These are phyloP conservation scores for Arbutus unedo DNA, from an alignment of 148 eudicot genomes.

Conservation along the genomic window DNA sequence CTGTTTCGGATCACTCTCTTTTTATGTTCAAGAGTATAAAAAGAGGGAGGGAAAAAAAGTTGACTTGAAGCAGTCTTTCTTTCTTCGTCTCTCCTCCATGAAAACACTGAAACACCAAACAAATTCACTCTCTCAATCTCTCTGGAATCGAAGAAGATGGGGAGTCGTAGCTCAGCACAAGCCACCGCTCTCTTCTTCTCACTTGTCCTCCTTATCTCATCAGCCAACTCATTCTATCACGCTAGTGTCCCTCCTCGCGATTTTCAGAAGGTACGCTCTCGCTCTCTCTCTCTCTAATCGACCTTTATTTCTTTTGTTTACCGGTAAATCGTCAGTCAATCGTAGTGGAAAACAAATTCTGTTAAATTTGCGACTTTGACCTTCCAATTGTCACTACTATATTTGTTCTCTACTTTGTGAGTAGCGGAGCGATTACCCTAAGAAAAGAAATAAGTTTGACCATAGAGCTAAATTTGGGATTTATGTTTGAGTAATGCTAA, in stretches of 20 bases:
- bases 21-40: not conserved
- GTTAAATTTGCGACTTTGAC: no score
- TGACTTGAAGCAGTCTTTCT: not conserved
- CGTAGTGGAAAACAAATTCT: no score
- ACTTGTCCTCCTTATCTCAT: slow-evolving; percentile 21
- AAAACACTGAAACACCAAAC: not conserved
- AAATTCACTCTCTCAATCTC: not conserved
- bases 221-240: slow-evolving; percentile 36
- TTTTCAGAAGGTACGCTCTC: slow-evolving; percentile 26
- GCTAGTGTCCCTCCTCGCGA: slow-evolving; percentile 39
- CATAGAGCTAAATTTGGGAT: no score
- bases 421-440: no score
- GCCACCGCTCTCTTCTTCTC: slow-evolving; percentile 15
- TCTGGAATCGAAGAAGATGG: slow-evolving; percentile 17
- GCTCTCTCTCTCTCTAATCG: not conserved
- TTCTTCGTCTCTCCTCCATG: not conserved
- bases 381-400: no score
- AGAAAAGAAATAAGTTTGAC: no score
- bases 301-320: not conserved
- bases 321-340: no score
- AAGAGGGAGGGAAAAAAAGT: not conserved
- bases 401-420: no score
- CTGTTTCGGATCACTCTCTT: no score
- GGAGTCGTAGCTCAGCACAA: slow-evolving; percentile 6
- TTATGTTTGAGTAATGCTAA: no score